Evolutionary conservation across 768 basidiomycete genomes (phyloP).

Genomic region (Wakefieldia striispora): DNA sequence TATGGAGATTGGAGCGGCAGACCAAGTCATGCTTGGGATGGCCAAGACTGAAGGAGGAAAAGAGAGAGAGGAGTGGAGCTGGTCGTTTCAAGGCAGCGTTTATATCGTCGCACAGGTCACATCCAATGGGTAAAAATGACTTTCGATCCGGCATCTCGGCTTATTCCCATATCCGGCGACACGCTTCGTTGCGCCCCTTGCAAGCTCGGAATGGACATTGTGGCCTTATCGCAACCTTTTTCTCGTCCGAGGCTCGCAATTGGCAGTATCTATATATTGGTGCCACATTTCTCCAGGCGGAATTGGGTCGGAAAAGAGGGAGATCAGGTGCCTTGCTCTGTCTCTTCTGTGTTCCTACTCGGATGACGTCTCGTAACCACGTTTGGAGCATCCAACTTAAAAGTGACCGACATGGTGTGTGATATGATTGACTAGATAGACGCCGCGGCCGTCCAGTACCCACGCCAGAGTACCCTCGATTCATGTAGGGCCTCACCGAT

Average conservation of each 20-base stretch:
- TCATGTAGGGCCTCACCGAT: too few relatives aligned
- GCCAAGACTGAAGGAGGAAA: not conserved
- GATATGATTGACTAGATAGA: too few relatives aligned
- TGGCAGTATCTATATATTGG: too few relatives aligned
- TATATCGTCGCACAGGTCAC: conserved; percentile 14
- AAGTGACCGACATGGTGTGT: not conserved
- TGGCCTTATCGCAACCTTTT: too few relatives aligned
- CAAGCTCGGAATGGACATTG: too few relatives aligned
- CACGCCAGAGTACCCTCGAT: too few relatives aligned
- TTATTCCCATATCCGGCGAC: not conserved
- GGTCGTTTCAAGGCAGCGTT: conserved; percentile 5
- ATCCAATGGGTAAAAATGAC: not conserved
- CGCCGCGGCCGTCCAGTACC: too few relatives aligned
- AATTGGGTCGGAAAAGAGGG: not conserved
- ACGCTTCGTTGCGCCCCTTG: not conserved
- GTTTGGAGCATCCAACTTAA: not conserved
- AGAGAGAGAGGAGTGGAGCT: conserved; percentile 12
- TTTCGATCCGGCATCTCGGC: conserved; percentile 24
- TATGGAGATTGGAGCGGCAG: conserved; percentile 25
- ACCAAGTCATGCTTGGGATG: conserved; percentile 26
- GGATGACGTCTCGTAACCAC: not conserved
- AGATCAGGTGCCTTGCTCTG: too few relatives aligned
- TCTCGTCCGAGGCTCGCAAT: too few relatives aligned
- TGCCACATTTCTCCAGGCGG: too few relatives aligned
- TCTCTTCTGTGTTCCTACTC: too few relatives aligned